Conservation (phyloP, 2,329 filamentous ascomycete genomes). For the Alternaria burnsii region DNA sequence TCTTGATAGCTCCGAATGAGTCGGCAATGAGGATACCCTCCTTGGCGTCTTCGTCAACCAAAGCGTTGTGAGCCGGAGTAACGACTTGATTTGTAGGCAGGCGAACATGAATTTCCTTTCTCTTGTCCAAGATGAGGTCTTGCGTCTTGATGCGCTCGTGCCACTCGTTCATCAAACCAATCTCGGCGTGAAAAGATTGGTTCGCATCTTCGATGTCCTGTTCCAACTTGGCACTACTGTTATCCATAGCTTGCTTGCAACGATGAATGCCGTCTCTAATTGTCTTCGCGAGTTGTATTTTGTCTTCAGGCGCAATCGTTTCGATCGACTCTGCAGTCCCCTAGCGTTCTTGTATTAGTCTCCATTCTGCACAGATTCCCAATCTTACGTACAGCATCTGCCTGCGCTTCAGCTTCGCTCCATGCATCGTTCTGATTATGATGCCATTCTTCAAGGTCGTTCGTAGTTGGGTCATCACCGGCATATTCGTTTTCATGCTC, state of each 20-base stretch:
- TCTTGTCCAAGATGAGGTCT: not conserved
- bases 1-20: not conserved
- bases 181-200: not conserved
- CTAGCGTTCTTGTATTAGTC: not conserved
- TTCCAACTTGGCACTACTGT: not conserved
- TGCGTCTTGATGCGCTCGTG: not conserved
- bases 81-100: not conserved
- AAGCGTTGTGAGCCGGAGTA: not conserved
- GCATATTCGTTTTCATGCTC: not conserved
- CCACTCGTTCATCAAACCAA: not conserved
- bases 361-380: not conserved
- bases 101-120: not conserved
- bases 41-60: not conserved
- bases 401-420: not conserved
- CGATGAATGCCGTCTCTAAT: not conserved
- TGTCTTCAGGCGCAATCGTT: not conserved
- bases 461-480: not conserved
- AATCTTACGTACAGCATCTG: not conserved
- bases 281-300: not conserved
- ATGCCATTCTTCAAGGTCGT: not conserved
- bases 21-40: not conserved
- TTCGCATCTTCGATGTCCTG: not conserved
- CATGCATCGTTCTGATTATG: not conserved
- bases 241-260: not conserved
- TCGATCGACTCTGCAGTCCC: accelerated